Evolutionary conservation across 257 asterid species (phyloP), one percentile per base, ranked within the genome.

Genomic region (Agastache rugosa): DNA sequence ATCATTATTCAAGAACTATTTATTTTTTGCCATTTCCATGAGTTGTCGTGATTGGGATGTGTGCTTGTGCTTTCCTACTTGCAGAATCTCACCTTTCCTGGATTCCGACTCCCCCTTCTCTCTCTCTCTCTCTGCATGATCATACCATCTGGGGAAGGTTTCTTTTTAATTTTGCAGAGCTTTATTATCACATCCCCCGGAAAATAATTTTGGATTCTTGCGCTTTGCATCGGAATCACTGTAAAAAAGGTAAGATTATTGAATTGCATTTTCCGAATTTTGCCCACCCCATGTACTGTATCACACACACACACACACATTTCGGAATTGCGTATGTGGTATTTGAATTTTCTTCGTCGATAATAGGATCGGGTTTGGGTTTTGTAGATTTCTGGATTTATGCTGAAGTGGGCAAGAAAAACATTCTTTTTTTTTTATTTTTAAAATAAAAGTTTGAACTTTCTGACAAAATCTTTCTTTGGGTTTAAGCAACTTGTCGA

Each of bases 181-280:
- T 59, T 59, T 76, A 55, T 59, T 76, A 55, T 19, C 25, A 41
- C 58, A 50, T 20, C 35, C 8, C 27, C 25, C 5, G 1, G 4
- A 48, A 50, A 22, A 6, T 6, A 51, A 48, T 68, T 20, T 59
- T 41, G 62, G 71, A 42, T 63, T 77, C 44, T 39, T 63, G 39
- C 72, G 51, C 60, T 69, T 51, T 51, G 61, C 19, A 70, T 31
- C 68, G 37, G 63, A 62, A 39, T 69, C 67, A 50, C 72, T 67
- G n/a, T 41, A 25, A 1, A 31, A 54, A 63, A 78, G 82, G 82
- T 78, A 45, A 50, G 76, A 73, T 72, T 68, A 25, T 20, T 70
- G 41, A 5, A n/a, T 37, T 70, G 12, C 47, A 5, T 19, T 54
- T 74, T n/a, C 66, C 11, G 56, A 51, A 69, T 74, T 45, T 37